Evolutionary conservation across 108 stramenopile species (phyloP), one percentile per base, ranked within the genome.

Genomic region (Aurantiochytrium sp.): DNA sequence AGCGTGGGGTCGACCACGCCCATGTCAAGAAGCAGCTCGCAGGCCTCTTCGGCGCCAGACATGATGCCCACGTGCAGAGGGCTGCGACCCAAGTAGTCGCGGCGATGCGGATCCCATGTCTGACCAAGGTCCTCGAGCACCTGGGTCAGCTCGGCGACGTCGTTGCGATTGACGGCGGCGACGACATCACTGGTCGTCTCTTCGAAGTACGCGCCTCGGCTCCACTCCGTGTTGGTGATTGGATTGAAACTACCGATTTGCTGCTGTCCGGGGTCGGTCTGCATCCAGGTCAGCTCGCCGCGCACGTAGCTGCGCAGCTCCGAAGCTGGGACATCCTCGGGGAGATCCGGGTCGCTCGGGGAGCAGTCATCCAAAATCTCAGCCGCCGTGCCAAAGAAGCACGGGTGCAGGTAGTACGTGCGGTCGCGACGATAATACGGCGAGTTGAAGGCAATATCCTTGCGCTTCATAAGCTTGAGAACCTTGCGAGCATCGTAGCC

Each of bases 181-280:
- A 42, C 29, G 16, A 91, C 58, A 19, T 44, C 72, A 5, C 72
- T 88, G 23, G 89, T 87, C 18, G 14, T 53, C 21, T n/a, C 16
- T 21, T 57, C 25, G 42, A 89, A 87, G 29, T 91, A 91, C 19
- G 91, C 89, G 28, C 91, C 91, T 21, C 49, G 55, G 8, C 53
- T 89, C 91, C 91, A 91, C 23, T 91, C 89, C 12, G 47, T 72
- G 25, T 91, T 83, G 35, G 87, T 91, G 42, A 91, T 91, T 5
- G 91, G 91, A 42, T 89, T 59, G 53, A 91, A 91, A 5, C 88
- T 89, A 21, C 91, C 91, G 60, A 91, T 83, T 55, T 89, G 91
- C 87, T 91, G 91, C 47, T 87, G 72, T 8, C 91, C 91, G 23
- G 91, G 91, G 89, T 91, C 89, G 89, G 72, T 89, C 47, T 72